Evolutionary conservation across 108 stramenopile species (phyloP), one percentile per base, ranked within the genome.

Genomic region (Cyclotella cryptica): DNA sequence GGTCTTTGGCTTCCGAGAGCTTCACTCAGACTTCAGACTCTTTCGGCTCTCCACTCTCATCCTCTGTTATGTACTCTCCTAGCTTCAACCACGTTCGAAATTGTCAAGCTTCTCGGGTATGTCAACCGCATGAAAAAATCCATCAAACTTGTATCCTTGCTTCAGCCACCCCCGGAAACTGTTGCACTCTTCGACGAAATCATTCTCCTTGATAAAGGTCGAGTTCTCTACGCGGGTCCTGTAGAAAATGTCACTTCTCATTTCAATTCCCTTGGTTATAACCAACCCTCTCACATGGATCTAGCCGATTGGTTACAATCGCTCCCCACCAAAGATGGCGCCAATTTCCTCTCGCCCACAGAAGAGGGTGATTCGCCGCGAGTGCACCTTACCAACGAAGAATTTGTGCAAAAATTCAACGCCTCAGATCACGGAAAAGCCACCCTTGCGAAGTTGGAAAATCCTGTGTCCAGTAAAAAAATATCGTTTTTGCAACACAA

Each of bases 131-230:
- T 71, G n/a, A 62, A 67, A 35, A 35, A 72, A 12, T 30, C 42
- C 11, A 83, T 92, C 14, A 69, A 64, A 40, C 76, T 97, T 13
- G 79, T 96, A 12, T 85, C 90, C 3, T 88, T 98, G 41, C 86
- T 96, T 3, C 96, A 97, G 65, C 96, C 97, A 18, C 90, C 96
- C 0, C 96, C 94, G 1, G 96, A 97, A 84, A 93, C 93, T 22
- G 94, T 94, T 35, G 92, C 91, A 24, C 79, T 95, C 42, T 98
- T 98, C 78, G 96, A 97, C 67, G 90, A 97, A 44, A 42, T 97
- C 12, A 89, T 96, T n/a, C 69, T 98, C 59, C 70, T 98, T 24
- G 86, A 88, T 72, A 78, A 90, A 28, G 97, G 97, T 28, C 84
- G 71, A 26, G 71, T 96, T 21, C 83, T 97, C 29, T 96, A 91